Base-by-base conservation (phyloP, 2,329 filamentous ascomycete genomes). In the Aureobasidium melanogenum region DNA sequence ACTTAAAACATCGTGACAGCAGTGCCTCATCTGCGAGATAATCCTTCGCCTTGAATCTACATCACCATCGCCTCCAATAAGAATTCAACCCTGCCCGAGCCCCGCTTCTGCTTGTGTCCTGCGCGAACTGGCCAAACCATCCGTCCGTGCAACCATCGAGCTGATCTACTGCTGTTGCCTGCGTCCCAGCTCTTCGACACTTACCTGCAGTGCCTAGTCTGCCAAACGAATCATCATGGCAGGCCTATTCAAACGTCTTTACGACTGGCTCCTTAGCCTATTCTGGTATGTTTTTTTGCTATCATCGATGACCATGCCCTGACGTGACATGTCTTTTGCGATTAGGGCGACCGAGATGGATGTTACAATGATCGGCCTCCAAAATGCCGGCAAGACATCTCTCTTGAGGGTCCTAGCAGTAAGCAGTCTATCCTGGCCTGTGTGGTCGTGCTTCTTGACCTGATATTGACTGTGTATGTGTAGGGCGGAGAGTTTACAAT, bases 401-500 rank as follows among this genome's bases (percentile, higher is more conserved):
- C 77, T 99, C 71, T 81, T 99, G 74, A 85, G 92, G 69, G 93
- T 97, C 70, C 82, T 99, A 69, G 92, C 93, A 80, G 94, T 99
- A 86, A 84, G 93, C 93, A 80, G 94, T 97, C 86, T 84, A 93
- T 77, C 63, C 48, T 38, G 39, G n/a, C 58, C 60, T 9, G 60
- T n/a, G 22, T 19, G 30, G 22, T 57, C 41, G 41, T 38, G 39
- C 17, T n/a, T 57, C 30, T 46, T 66, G 52, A 36, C 19, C 7
- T 38, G 30, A 57, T 24, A 17, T 47, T 57, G 32, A 57, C 54
- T 22, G 38, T 50, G 12, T 50, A 26, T 46, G 61, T 69, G 67
- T 73, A 99, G 94, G 94, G 94, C 75, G 92, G 91, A 77, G 94
- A 99, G 77, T 99, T 97, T 79, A 96, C 93, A 66, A 88, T 97